These are phyloP conservation scores for Scorias spongiosa DNA, from an alignment of 2,329 filamentous ascomycete genomes.

Conservation along the genomic window DNA sequence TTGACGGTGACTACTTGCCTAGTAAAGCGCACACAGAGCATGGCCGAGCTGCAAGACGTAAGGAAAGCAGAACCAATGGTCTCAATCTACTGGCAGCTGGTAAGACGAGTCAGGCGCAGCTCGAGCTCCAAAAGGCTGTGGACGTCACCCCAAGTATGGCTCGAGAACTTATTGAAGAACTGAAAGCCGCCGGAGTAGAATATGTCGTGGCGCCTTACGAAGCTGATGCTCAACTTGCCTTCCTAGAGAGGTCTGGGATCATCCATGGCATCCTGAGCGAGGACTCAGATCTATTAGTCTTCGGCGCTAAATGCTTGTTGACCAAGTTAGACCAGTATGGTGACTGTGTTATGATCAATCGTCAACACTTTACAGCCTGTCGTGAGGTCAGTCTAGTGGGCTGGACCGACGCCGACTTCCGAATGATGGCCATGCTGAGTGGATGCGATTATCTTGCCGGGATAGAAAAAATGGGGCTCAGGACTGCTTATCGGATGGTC, in stretches of 20 bases:
- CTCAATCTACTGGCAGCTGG: constrained; percentile 70
- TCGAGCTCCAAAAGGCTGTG: constrained; percentile 85
- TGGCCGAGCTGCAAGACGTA: constrained; percentile 57
- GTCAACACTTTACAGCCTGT: constrained; percentile 75
- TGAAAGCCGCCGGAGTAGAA: constrained; percentile 63
- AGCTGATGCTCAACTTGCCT: constrained; percentile 91
- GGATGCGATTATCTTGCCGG: constrained; percentile 90
- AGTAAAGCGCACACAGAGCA: constrained; percentile 83
- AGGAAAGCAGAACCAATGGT: constrained; percentile 61
- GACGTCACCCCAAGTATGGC: constrained; percentile 97
- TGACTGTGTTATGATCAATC: constrained; percentile 81
- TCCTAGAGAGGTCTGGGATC: constrained; percentile 72
- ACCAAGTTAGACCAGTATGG: constrained; percentile 93
- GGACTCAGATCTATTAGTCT: constrained; percentile 90
- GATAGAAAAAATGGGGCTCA: constrained; percentile 74
- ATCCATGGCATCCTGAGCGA: constrained; percentile 85
- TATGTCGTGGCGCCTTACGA: constrained; percentile 96
- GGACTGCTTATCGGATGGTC: constrained; percentile 82
- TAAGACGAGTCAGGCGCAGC: constrained; percentile 62
- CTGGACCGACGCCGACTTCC: constrained; percentile 84
- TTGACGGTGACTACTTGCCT: constrained; percentile 88
- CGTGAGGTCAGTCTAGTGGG: constrained; percentile 78
- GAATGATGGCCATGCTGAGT: constrained; percentile 89
- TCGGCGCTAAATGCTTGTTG: constrained; percentile 76
- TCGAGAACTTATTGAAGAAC: constrained; percentile 72